A percentile compares a stretch with the other conserved stretches of the same genome.
Evolutionary conservation across 1,284 basidiomycete species (phyloP).

Genomic region (Ustilago crameri): DNA sequence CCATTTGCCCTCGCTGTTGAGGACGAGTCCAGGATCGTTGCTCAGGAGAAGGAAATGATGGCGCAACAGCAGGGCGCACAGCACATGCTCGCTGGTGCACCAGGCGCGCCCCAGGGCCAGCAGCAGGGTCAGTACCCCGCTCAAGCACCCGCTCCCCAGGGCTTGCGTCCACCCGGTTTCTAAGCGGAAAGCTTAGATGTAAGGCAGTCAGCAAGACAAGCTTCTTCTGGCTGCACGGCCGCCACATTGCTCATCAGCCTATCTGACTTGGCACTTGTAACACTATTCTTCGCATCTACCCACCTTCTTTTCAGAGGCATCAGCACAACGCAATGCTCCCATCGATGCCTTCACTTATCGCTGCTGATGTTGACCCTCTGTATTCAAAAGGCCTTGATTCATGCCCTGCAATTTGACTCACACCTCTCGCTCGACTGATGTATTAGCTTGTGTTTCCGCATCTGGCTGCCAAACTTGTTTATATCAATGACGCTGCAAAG

Average conservation of each 20-base stretch:
- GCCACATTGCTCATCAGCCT: too few species aligned
- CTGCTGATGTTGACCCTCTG: too few species aligned
- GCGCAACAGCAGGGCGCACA: conserved; percentile 92
- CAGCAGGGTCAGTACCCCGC: conserved; percentile 13
- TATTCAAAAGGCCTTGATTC: neutral
- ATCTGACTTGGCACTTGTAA: conserved; percentile 7
- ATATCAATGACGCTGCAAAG: too few species aligned
- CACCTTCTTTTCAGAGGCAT: neutral
- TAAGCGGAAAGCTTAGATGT: conserved; percentile 21
- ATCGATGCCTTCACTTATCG: too few species aligned
- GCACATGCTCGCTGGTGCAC: conserved; percentile 66
- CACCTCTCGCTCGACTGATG: conserved; percentile 9
- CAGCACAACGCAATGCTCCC: neutral
- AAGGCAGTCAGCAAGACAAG: too few species aligned
- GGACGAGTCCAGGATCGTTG: conserved; percentile 92
- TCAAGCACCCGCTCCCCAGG: conserved; percentile 34
- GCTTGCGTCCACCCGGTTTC: conserved; percentile 63
- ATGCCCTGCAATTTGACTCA: conserved; percentile 1
- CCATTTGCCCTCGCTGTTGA: conserved; percentile 92
- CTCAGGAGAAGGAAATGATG: conserved; percentile 93
- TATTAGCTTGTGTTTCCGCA: neutral
- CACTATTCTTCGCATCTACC: conserved; percentile 10
- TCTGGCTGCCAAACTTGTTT: too few species aligned
- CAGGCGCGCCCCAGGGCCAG: conserved; percentile 8
- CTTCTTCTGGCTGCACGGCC: neutral